These are phyloP conservation scores for Zopfochytrium polystomum DNA, from an alignment of 371 early-diverging fungal species.

Conservation along the genomic window DNA sequence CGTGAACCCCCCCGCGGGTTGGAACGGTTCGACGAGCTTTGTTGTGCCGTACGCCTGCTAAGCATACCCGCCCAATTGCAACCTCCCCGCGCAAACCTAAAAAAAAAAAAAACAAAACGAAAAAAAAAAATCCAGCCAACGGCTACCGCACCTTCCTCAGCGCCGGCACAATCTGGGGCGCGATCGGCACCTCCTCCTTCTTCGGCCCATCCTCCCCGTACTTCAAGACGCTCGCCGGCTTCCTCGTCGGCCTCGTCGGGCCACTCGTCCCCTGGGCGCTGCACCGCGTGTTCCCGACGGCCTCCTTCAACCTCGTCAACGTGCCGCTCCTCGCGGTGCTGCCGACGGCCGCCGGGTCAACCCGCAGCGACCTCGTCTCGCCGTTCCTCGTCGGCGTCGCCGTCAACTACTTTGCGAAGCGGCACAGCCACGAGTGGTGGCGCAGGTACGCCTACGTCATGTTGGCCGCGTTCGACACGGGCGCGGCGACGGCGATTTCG, in stretches of 20 bases:
- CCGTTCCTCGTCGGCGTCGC: too few species aligned
- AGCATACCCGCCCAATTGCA: not conserved
- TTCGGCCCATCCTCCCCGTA: conserved; percentile 37
- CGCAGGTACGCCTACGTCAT: conserved; percentile 14
- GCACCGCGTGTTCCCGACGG: conserved; percentile 25
- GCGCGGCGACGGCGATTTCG: not conserved
- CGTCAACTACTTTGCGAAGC: conserved; percentile 16
- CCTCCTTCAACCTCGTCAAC: conserved; percentile 37
- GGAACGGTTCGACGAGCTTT: conserved; percentile 17
- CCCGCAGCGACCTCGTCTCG: conserved; percentile 18
- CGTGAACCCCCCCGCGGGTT: conserved; percentile 13
- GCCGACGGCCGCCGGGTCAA: conserved; percentile 1
- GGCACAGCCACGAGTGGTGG: conserved; percentile 11
- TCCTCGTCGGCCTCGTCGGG: conserved; percentile 33
- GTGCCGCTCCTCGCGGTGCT: conserved; percentile 32
- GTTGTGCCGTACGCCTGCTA: not conserved
- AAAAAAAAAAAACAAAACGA: too few species aligned
- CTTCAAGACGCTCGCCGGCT: conserved; percentile 23
- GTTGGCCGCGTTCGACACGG: conserved; percentile 13
- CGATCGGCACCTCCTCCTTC: conserved; percentile 53
- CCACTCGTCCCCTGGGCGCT: conserved; percentile 39
- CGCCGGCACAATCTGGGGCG: conserved; percentile 38
- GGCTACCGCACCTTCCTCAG: conserved; percentile 15
- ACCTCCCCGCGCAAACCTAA: not conserved
- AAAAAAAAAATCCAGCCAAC: not conserved